Percentiles rank a stretch among this genome's conserved stretches.
Conservation (phyloP, 768 basidiomycete species). For the Pulveroboletus sp. region DNA sequence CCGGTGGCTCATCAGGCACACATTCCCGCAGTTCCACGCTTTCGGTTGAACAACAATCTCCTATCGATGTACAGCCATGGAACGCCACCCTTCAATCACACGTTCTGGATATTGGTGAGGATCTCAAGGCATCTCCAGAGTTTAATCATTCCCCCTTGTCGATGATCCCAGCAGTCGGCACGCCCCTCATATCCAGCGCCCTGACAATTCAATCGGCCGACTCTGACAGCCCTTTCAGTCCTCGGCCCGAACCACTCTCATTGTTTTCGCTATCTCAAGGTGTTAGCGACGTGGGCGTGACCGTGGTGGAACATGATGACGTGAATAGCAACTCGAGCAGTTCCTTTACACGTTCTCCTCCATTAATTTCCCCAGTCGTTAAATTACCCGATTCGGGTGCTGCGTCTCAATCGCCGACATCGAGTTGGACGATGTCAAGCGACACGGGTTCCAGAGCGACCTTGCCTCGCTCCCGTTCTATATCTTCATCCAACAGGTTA, state of each 20-base stretch:
- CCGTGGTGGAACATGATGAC: slow-evolving; percentile 9
- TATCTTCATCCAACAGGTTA: slow-evolving; percentile 9
- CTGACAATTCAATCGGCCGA: slow-evolving; percentile 12
- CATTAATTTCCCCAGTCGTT: slow-evolving; percentile 26
- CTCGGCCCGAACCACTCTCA: slow-evolving; percentile 21
- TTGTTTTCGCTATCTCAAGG: slow-evolving; percentile 20
- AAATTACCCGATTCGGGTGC: slow-evolving; percentile 24
- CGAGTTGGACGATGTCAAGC: slow-evolving; percentile 29
- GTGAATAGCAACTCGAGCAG: slow-evolving; percentile 18
- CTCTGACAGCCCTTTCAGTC: slow-evolving; percentile 26
- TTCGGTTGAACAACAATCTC: slow-evolving; percentile 25
- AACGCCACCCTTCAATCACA: slow-evolving; percentile 4
- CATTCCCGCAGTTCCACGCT: slow-evolving; percentile 31
- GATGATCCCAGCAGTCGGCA: slow-evolving; percentile 27
- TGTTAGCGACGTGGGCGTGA: background rate
- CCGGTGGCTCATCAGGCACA: slow-evolving; percentile 11
- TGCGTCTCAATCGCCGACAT: slow-evolving; percentile 22
- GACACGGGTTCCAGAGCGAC: slow-evolving; percentile 17
- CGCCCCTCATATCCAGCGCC: slow-evolving; percentile 19
- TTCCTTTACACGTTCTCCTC: slow-evolving; percentile 26
- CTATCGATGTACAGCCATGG: slow-evolving; percentile 17
- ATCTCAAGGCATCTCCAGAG: slow-evolving; percentile 14
- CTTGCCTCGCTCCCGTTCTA: slow-evolving; percentile 4
- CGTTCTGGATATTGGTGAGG: slow-evolving; percentile 3
- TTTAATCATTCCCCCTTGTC: slow-evolving; percentile 31